Conservation (phyloP, 768 basidiomycete species). For the Serendipita sp. region DNA sequence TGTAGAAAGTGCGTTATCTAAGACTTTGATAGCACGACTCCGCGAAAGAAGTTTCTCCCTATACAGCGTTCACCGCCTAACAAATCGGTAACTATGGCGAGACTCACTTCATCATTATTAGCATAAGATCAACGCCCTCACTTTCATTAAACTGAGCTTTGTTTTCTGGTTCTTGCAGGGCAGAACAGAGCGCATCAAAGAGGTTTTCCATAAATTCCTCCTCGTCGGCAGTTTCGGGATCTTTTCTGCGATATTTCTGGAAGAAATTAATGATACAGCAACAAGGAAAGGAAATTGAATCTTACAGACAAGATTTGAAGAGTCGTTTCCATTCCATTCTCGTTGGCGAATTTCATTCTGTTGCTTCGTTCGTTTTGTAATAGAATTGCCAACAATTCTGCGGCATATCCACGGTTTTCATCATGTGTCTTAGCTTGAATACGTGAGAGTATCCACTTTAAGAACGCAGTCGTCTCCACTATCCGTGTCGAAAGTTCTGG, state of each 20-base stretch:
- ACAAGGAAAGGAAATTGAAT: conserved; percentile 12
- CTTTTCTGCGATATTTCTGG: conserved; percentile 74
- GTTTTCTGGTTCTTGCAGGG: conserved; percentile 57
- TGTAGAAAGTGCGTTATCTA: conserved; percentile 83
- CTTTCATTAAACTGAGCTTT: conserved; percentile 73
- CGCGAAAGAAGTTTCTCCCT: conserved; percentile 74
- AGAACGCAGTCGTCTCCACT: conserved; percentile 54
- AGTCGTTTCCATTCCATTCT: conserved; percentile 61
- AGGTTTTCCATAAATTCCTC: conserved; percentile 96
- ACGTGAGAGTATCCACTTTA: conserved; percentile 67
- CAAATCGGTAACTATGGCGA: not conserved
- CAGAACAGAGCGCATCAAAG: conserved; percentile 80
- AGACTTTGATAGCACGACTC: conserved; percentile 72
- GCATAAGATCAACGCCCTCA: conserved; percentile 93
- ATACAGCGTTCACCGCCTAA: conserved; percentile 8
- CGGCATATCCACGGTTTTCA: conserved; percentile 85
- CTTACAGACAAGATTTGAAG: conserved; percentile 71
- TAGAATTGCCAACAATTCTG: conserved; percentile 83
- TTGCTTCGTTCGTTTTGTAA: conserved; percentile 60
- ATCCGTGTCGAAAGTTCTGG: conserved; percentile 56
- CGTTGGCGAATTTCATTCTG: conserved; percentile 47
- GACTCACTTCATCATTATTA: conserved; percentile 89
- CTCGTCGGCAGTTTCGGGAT: conserved; percentile 79
- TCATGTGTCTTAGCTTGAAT: conserved; percentile 59
- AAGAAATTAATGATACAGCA: not conserved